Evolutionary conservation across 306 rosid species (phyloP), one percentile per base, ranked within the genome.

Genomic region (Arachis stenosperma): DNA sequence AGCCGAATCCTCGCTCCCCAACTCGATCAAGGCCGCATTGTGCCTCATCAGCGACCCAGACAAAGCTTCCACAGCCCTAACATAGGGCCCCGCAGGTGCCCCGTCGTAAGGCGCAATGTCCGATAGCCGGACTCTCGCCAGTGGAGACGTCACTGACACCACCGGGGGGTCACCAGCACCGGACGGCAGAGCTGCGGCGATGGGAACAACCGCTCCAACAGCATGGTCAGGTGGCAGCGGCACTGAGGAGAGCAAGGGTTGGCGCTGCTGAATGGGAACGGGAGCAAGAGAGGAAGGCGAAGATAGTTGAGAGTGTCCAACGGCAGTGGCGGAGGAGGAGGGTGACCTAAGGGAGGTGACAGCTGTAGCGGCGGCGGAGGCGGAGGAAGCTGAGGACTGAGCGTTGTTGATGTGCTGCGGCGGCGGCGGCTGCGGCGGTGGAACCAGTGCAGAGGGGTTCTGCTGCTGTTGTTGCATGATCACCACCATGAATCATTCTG

Each of bases 401-500:
- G 91, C 85, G 75, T 67, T 85, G 83, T 70, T 81, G 61, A 87
- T 81, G 79, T 81, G 90, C 36, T 81, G 90, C 11, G 92, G 75
- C 74, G 40, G 41, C 75, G 56, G 56, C 27, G 27, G 27, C 11
- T 90, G 75, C 74, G 40, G 41, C 7, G 55, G 22, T 6, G 74
- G 74, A 61, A 82, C 85, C 82, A 78, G 85, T 76, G 90, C 84
- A 87, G 97, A 82, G 29, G 91, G 86, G 36, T 83, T 69, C 72
- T 90, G 86, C 85, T 89, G 91, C 71, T 85, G 75, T 1, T 88
- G 90, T 77, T 83, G 92, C 89, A 86, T 86, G 87, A 83, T 87
- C 88, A 76, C 74, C 59, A 81, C 82, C 90, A 91, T 91, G 70
- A 77, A 94, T 88, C 98, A 94, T 94, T 86, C 90, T 89, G 96